These are phyloP conservation scores for Kazachstania sp. DNA, from an alignment of 1,139 yeast genomes.

Conservation along the genomic window DNA sequence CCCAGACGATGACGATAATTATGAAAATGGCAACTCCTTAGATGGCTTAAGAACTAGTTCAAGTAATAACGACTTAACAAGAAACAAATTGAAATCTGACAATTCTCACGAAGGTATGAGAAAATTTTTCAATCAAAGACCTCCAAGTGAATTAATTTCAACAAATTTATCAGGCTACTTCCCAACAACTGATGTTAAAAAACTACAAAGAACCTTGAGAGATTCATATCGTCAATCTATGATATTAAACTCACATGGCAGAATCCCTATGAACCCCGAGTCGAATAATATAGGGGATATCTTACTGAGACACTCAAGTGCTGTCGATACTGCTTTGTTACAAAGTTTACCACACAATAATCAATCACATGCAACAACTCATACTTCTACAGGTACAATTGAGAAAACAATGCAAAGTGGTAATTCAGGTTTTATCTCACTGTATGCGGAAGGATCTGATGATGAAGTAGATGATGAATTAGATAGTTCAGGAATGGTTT, in stretches of 20 bases:
- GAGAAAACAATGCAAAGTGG: background rate
- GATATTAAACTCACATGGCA: slow-evolving; percentile 36
- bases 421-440: background rate
- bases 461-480: slow-evolving; percentile 29
- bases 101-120: slow-evolving; percentile 31
- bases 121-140: slow-evolving; percentile 80
- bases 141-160: slow-evolving; percentile 87
- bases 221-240: slow-evolving; percentile 76
- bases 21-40: too few species aligned
- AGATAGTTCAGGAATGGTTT: slow-evolving; percentile 30
- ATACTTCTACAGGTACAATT: background rate
- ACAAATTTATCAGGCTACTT: slow-evolving; percentile 85
- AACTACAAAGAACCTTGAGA: slow-evolving; percentile 70
- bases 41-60: background rate
- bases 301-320: slow-evolving; percentile 48
- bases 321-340: slow-evolving; percentile 49
- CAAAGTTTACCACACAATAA: slow-evolving; percentile 16
- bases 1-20: background rate
- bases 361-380: background rate
- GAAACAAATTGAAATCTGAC: slow-evolving; percentile 19
- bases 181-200: slow-evolving; percentile 71
- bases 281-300: slow-evolving; percentile 51
- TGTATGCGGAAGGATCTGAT: slow-evolving; percentile 3
- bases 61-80: background rate
- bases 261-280: slow-evolving; percentile 16